Evolutionary conservation across 805 yeast genomes (phyloP).

Genomic region (Saccharomyces kudriavzevii): DNA sequence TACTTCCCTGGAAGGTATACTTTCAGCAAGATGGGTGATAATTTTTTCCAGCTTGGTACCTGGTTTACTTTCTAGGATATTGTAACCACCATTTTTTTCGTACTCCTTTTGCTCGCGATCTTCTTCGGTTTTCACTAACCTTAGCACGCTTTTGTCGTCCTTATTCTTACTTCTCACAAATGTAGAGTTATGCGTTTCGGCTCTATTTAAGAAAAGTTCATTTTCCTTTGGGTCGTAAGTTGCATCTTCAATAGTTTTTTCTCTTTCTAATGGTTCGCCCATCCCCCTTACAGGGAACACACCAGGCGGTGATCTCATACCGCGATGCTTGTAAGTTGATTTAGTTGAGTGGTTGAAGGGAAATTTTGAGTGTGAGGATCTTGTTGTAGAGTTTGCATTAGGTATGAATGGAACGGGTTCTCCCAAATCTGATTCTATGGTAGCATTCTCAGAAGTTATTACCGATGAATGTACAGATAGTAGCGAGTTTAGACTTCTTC

Average conservation of each 20-base stretch:
- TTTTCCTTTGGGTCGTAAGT: conserved; percentile 1
- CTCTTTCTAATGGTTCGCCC: conserved; percentile 56
- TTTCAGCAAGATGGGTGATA: conserved; percentile 19
- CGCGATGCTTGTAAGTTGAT: neutral
- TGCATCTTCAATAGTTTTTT: conserved; percentile 48
- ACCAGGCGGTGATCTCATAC: conserved; percentile 55
- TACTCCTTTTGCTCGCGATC: conserved; percentile 25
- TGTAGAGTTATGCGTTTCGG: neutral
- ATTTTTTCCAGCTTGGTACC: conserved; percentile 31
- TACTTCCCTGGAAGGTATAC: conserved; percentile 1
- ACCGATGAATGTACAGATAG: neutral
- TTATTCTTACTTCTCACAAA: neutral
- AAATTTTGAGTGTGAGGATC: neutral
- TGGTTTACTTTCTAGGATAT: conserved; percentile 29
- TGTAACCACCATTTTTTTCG: conserved; percentile 21
- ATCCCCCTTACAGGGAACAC: conserved; percentile 75
- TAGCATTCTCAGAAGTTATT: neutral
- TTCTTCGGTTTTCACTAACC: conserved; percentile 11
- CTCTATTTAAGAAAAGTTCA: neutral
- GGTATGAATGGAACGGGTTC: neutral
- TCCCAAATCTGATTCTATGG: neutral
- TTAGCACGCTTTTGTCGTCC: conserved; percentile 3
- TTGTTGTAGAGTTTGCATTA: neutral
- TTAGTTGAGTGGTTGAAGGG: neutral
- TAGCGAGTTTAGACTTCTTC: neutral